Evolutionary conservation across 345 rosid genomes (phyloP), one percentile per base, ranked within the genome.

Genomic region (Boechera stricta): DNA sequence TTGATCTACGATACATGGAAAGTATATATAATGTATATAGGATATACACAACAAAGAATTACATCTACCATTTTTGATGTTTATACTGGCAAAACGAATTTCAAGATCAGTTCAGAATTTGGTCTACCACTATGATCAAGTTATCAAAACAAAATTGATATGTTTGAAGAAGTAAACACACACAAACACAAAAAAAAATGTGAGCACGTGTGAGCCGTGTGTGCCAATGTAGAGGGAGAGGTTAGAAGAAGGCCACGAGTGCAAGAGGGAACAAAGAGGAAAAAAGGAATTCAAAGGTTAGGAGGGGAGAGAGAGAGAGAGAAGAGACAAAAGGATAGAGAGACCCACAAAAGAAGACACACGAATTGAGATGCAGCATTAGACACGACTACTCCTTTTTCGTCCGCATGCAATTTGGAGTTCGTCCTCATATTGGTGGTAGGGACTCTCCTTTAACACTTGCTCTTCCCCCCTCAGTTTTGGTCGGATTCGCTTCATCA

Each of bases 241-340:
- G 80, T 28, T 13, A 71, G 45, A 71, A 64, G 61, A 45, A 64
- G 72, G 72, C 80, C 80, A 77, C 67, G 76, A 71, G 31, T 32
- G 39, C 61, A 63, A 54, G 42, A 59, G 49, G 75, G 70, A 69
- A 33, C 74, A 76, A 39, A 69, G 28, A 42, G n/a, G 51, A 11
- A 59, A 59, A 18, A 1, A 12, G 36, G 28, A 75, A 45, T 56
- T 42, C 13, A 60, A 49, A 38, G 35, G 60, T 55, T 56, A 67
- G 12, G 54, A 26, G 2, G n/a, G 32, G 57, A 33, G 35, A 45
- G 38, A 7, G 16, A 71, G 39, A 39, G 41, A 8, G 10, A 71
- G 47, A 65, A 57, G 55, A 64, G 72, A 77, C 75, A 77, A 64
- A 64, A 54, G 60, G 62, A 77, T 9, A 70, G 31, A 69, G 68